These are phyloP conservation scores for Cladophialophora exuberans DNA, from an alignment of 2,329 filamentous ascomycete genomes.

Conservation along the genomic window DNA sequence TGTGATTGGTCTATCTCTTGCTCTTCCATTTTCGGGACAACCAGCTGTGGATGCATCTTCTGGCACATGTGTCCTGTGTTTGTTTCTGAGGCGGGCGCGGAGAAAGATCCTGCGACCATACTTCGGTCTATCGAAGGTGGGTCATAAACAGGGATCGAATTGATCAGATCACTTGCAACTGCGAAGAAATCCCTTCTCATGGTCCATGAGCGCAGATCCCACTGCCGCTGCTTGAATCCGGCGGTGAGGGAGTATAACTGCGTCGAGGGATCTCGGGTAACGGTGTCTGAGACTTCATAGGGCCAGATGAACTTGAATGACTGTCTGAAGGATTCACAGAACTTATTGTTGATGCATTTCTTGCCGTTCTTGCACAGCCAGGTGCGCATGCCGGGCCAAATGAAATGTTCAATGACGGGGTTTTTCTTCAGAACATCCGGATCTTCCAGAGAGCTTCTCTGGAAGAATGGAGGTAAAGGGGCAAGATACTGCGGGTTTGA, in stretches of 20 bases:
- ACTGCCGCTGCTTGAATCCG: slow-evolving; percentile 15
- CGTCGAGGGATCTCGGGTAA: slow-evolving; percentile 7
- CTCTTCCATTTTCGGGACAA: slow-evolving; percentile 1
- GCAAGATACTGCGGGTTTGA: slow-evolving; percentile 4
- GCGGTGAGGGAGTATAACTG: slow-evolving; percentile 16
- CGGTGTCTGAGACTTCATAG: slow-evolving; percentile 12
- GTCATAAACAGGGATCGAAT: slow-evolving; percentile 16
- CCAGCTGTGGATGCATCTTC: background rate
- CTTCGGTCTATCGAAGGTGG: slow-evolving; percentile 6
- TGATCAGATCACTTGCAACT: slow-evolving; percentile 6
- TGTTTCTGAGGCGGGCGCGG: too few relatives aligned
- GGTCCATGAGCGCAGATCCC: slow-evolving; percentile 20
- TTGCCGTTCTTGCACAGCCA: slow-evolving; percentile 5
- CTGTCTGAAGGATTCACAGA: slow-evolving; percentile 21
- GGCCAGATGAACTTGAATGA: slow-evolving; percentile 22
- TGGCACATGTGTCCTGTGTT: background rate
- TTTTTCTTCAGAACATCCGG: slow-evolving; percentile 5
- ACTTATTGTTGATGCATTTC: slow-evolving; percentile 22
- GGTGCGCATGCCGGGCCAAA: slow-evolving; percentile 39
- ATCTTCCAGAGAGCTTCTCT: slow-evolving; percentile 4
- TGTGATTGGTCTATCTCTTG: background rate
- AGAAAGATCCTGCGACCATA: too few relatives aligned
- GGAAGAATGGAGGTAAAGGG: slow-evolving; percentile 14
- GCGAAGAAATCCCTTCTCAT: slow-evolving; percentile 23
- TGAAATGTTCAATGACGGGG: slow-evolving; percentile 32